Evolutionary conservation across 1,284 basidiomycete genomes (phyloP).

Genomic region (Heliocybe sulcata): DNA sequence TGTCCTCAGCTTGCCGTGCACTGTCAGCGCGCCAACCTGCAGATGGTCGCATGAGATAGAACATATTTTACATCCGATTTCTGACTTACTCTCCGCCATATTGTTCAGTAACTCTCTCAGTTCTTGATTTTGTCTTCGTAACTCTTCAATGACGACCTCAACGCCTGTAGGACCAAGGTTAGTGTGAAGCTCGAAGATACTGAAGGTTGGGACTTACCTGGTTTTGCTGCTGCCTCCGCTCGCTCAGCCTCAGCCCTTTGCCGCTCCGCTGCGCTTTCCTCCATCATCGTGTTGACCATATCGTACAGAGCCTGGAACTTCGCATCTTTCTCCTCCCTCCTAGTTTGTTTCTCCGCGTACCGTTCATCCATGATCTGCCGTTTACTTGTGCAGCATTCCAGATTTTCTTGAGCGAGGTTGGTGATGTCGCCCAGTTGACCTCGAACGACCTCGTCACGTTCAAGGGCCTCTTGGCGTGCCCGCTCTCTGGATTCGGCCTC

Average conservation of each 20-base stretch:
- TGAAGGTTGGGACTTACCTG: conserved; percentile 28
- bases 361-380: conserved; percentile 46
- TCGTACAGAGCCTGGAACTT: conserved; percentile 45
- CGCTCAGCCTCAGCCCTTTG: conserved; percentile 42
- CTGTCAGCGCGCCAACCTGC: conserved; percentile 59
- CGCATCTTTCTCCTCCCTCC: conserved; percentile 47
- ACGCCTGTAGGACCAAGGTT: conserved; percentile 29
- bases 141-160: conserved; percentile 43
- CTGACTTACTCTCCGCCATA: conserved; percentile 44
- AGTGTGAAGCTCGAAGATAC: background rate
- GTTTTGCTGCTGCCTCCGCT: conserved; percentile 36
- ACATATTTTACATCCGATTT: background rate
- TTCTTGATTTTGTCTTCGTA: conserved; percentile 44
- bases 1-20: conserved; percentile 52
- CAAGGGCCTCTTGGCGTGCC: conserved; percentile 44
- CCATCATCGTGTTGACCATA: conserved; percentile 48
- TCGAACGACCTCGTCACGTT: conserved; percentile 51
- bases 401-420: conserved; percentile 57
- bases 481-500: conserved; percentile 54
- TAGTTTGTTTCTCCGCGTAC: conserved; percentile 47
- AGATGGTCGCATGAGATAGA: background rate
- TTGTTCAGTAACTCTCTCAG: conserved; percentile 40
- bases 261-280: conserved; percentile 43
- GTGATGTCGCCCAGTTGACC: conserved; percentile 61
- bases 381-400: conserved; percentile 48